Base-by-base conservation (phyloP, 257 asterid genomes). In the Nicotiana tomentosiformis region DNA sequence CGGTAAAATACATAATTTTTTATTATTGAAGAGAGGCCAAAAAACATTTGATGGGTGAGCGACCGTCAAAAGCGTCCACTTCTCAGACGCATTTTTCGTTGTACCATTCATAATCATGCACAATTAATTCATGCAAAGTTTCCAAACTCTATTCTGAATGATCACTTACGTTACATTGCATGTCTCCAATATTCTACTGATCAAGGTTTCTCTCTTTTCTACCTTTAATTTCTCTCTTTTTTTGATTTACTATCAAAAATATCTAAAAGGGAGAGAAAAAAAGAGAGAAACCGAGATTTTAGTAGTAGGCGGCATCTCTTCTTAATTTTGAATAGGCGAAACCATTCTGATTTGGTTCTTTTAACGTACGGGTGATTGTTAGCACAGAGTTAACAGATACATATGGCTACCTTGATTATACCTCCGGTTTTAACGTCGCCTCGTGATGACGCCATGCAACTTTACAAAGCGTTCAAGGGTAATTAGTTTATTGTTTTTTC, bases 391-490 rank as follows among this genome's bases (percentile, higher is more conserved):
- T 10, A 35, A 5, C 53, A 30, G 15, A 77, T 5, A n/a, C 69
- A 84, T 53, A 95, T 93, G 99, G 86, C 98, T 49, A 87, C 95
- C 3, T 11, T 94, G 78, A 90, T 84, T 53, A 76, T 93, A 62
- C 95, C 98, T 79, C 97, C 94, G 12, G 85, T 88, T 82, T 82
- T 96, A 72, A 85, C 94, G 20, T 85, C 97, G 12, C 99, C 99
- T 10, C 97, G 98, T 5, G 98, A 96, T 78, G 99, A 96, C 83
- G 99, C 98, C 51, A 84, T 83, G 81, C 91, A 88, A 61, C 96
- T 96, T 76, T 81, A 92, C 92, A 92, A 91, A 55, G 98, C 99
- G 83, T 96, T 96, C 82, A 94, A 96, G 89, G 98, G 99, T 94
- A 92, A 32, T 15, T 30, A 0, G 3, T 65, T 78, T 53, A 11